Evolutionary conservation across 73 alveolate genomes (phyloP), one percentile per base, ranked within the genome.

Genomic region (Paramecium pentaurelia): DNA sequence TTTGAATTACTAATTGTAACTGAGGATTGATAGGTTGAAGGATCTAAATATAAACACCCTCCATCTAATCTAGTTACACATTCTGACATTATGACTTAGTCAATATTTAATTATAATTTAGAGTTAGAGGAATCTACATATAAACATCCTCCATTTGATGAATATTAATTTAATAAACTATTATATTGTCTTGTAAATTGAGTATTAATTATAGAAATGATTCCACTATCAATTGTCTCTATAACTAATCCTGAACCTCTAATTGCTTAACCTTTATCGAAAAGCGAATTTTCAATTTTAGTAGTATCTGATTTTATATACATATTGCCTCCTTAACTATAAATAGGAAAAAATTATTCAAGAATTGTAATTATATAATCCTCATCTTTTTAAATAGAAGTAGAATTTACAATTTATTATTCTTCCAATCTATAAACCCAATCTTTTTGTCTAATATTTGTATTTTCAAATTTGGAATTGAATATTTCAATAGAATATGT

Each of bases 361-460:
- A 73, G 60, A 1, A 20, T 36, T 73, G 4, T 40, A 6, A 37
- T 73, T 1, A 44, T 64, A 2, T 45, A 8, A 2, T 58, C 0
- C n/a, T 20, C 47, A 40, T 40, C 30, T 25, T 2, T 1, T 49
- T 20, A 0, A 25, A 3, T 36, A 16, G 84, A 64, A 34, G 84
- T 64, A 12, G 16, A 30, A 64, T 75, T 75, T 16, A 75, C 75
- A 4, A 80, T 32, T 42, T 42, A 80, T 40, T 25, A 49, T 27
- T 42, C 75, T 49, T 80, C 91, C n/a, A 80, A 44, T 80, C 91
- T 42, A 45, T 80, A 32, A 45, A 45, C 8, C 91, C 91, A 80
- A 44, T 40, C 73, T 14, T 32, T 42, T 45, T 80, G 27, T 32
- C 44, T 45, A 1, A 45, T 45, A 80, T 80, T 80, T 25, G 91